Base-by-base conservation (phyloP, 1,139 yeast species). In the Spencermartinsiella ligniputridi region DNA sequence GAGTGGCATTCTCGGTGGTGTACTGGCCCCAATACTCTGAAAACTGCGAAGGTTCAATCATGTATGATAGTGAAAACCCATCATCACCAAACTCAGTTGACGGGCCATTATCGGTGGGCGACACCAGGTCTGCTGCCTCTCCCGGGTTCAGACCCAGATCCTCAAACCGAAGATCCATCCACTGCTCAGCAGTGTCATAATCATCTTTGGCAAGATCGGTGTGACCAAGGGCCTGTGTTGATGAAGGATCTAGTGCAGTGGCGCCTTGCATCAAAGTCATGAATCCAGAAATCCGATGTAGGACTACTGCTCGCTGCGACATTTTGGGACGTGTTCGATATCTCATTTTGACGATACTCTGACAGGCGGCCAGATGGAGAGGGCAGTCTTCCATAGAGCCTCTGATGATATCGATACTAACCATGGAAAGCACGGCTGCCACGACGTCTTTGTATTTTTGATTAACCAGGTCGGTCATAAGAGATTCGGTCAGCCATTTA, bases 321-420 rank as follows among this genome's bases (percentile, higher is more conserved):
- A 87, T 64, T 50, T 76, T 76, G 57, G 81, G 82, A 58, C 88
- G 78, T 44, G 71, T 74, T 39, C 69, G 69, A 81, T 83, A 81
- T 55, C 90, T 79, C 53, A 81, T 77, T 35, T 76, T 74, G 25
- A 88, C 83, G 41, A 86, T 83, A 48, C 76, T 76, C 48, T 87
- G 92, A 67, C 95, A 85, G 58, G 89, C 80, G 42, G 79, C 76
- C 45, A 88, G 70, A 63, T 87, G 86, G 48, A 80, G 75, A 50
- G 80, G 79, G 55, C 95, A 86, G 54, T 86, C 95, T 49, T 83
- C 83, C 94, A 85, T 86, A 1, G 94, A 83, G 1, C 96, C 96
- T 86, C 95, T 84, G 6, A 86, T 92, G 46, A 86, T 81, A 66
- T 88, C 96, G 45, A 88, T 87, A 18, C 90, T 81, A 41, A 83